A percentile compares a stretch with the other conserved stretches of the same genome.
These are phyloP conservation scores for Trichophaea hybrida DNA, from an alignment of 2,329 filamentous ascomycete genomes.

Conservation along the genomic window DNA sequence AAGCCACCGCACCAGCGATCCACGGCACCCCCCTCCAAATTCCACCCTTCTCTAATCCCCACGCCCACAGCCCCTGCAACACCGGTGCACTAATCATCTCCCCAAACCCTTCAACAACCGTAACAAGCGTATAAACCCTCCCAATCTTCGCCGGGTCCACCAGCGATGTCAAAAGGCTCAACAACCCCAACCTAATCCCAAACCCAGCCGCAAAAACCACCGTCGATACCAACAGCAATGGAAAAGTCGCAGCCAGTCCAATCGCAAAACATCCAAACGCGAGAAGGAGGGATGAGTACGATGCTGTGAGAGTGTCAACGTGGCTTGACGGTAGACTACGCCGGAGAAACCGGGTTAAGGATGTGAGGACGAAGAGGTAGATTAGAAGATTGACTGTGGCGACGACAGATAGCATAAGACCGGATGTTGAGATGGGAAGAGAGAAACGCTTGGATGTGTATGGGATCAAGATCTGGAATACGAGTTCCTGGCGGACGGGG, in stretches of 20 bases:
- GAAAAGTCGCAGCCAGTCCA: neutral
- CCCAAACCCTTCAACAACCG: slow-evolving; percentile 3
- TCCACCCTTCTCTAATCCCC: neutral
- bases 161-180: slow-evolving; percentile 3
- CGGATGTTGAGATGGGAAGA: slow-evolving; percentile 1
- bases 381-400: slow-evolving; percentile 1
- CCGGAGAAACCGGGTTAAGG: neutral
- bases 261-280: neutral
- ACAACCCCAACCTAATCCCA: slow-evolving; percentile 2
- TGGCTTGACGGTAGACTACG: neutral
- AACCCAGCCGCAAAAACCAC: slow-evolving; percentile 4
- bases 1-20: neutral
- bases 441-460: neutral
- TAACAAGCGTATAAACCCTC: neutral
- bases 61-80: slow-evolving; percentile 1
- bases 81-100: slow-evolving; percentile 5
- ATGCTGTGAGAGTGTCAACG: slow-evolving; percentile 1
- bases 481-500: slow-evolving; percentile 4
- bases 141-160: neutral
- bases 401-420: slow-evolving; percentile 5
- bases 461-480: slow-evolving; percentile 8
- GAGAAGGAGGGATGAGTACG: neutral
- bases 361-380: neutral
- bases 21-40: neutral
- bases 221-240: neutral